A percentile compares a stretch with the other conserved stretches of the same genome.
These are phyloP conservation scores for Coprinopsis cinerea DNA, from an alignment of 768 basidiomycete species.

Conservation along the genomic window DNA sequence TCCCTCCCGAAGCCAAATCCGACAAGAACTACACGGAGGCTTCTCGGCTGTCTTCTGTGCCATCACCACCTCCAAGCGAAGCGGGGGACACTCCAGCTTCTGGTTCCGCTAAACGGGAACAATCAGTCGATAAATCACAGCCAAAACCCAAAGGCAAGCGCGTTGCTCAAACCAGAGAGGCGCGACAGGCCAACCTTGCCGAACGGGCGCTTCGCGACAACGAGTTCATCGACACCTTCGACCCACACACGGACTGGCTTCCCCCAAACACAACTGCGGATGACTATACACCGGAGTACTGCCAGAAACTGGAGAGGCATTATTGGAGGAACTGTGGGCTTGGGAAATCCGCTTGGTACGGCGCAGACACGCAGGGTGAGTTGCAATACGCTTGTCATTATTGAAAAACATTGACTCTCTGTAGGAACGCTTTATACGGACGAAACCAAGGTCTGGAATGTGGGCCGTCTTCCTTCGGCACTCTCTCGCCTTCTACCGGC, in stretches of 20 bases:
- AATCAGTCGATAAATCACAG: slow-evolving; percentile 6
- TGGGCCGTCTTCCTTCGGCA: slow-evolving; percentile 83
- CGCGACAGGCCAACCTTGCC: slow-evolving; percentile 45
- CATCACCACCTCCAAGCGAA: slow-evolving; percentile 37
- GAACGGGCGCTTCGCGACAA: slow-evolving; percentile 38
- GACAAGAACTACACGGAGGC: no score
- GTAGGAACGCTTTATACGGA: slow-evolving; percentile 70
- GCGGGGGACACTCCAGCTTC: neutral
- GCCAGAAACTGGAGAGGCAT: slow-evolving; percentile 77
- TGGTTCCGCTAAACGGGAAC: neutral
- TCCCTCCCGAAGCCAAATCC: no score
- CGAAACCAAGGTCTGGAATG: slow-evolving; percentile 84
- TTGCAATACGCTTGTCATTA: slow-evolving; percentile 3
- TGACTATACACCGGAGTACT: slow-evolving; percentile 88
- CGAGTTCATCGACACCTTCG: slow-evolving; percentile 65
- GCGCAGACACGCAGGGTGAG: slow-evolving; percentile 89
- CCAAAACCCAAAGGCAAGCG: slow-evolving; percentile 29
- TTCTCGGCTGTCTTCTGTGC: slow-evolving; percentile 14
- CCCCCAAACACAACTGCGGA: slow-evolving; percentile 62
- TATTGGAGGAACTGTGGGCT: slow-evolving; percentile 92
- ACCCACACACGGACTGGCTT: slow-evolving; percentile 72
- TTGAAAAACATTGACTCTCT: neutral
- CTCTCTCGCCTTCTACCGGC: slow-evolving; percentile 74
- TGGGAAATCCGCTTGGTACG: slow-evolving; percentile 94
- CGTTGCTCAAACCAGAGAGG: slow-evolving; percentile 38